Conservation (phyloP, 78 protist genomes). For the Monosiga brevicollis region DNA sequence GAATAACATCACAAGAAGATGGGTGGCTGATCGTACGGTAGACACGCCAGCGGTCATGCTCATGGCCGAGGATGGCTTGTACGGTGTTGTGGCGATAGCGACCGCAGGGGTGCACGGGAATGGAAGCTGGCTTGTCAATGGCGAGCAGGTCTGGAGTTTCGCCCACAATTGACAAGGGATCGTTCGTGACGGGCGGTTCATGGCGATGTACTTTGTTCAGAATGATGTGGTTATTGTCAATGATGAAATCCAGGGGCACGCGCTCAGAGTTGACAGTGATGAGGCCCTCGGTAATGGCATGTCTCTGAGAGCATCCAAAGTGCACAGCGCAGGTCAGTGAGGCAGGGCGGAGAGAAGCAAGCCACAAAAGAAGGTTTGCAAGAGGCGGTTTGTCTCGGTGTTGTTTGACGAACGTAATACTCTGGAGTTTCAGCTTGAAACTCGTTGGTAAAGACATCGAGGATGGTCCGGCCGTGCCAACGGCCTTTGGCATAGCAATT, state of each 20-base stretch:
- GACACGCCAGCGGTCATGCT: too few species aligned
- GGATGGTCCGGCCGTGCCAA: slow-evolving; percentile 57
- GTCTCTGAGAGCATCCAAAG: neutral
- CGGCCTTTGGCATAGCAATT: slow-evolving; percentile 48
- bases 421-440: slow-evolving; percentile 5
- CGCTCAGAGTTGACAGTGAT: slow-evolving; percentile 23
- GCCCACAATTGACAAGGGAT: slow-evolving; percentile 2
- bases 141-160: slow-evolving; percentile 56
- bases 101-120: too few species aligned
- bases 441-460: slow-evolving; percentile 50
- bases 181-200: slow-evolving; percentile 63
- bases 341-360: too few species aligned
- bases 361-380: neutral
- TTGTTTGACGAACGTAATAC: slow-evolving; percentile 18
- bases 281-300: slow-evolving; percentile 38
- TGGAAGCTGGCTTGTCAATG: slow-evolving; percentile 66
- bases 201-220: slow-evolving; percentile 70
- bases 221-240: slow-evolving; percentile 26
- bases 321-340: too few species aligned
- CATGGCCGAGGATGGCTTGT: slow-evolving; percentile 33
- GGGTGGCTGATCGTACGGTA: too few species aligned
- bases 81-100: slow-evolving; percentile 64
- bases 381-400: neutral
- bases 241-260: neutral
- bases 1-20: too few species aligned